phyloP scores from a whole-genome alignment of 2,329 filamentous ascomycete genomes.

The Clonostachys solani region DNA sequence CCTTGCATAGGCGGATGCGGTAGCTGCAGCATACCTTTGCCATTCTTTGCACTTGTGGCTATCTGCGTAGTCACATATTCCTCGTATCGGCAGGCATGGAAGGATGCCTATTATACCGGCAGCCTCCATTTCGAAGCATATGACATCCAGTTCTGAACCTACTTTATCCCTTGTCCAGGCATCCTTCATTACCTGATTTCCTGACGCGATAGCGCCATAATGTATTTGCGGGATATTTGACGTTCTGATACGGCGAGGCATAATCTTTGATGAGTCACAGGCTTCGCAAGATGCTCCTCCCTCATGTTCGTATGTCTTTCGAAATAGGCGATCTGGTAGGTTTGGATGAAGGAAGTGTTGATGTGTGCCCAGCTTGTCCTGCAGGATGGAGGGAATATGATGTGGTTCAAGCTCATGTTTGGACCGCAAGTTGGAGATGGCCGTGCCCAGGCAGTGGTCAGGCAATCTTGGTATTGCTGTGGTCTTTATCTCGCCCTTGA shows the following conservation, averaged over 20 bases:
- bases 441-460: slow-evolving; percentile 3
- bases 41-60: slow-evolving; percentile 28
- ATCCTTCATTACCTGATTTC: slow-evolving; percentile 24
- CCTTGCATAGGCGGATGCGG: slow-evolving; percentile 16
- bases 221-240: slow-evolving; percentile 4
- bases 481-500: neutral
- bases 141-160: neutral
- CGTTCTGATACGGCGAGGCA: neutral
- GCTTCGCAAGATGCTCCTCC: neutral
- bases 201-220: slow-evolving; percentile 16
- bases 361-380: neutral
- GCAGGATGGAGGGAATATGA: neutral
- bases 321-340: slow-evolving; percentile 5
- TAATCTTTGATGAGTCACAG: slow-evolving; percentile 2
- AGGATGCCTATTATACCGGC: slow-evolving; percentile 15
- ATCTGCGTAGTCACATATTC: slow-evolving; percentile 31
- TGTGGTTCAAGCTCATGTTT: neutral
- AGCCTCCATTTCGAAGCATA: slow-evolving; percentile 20
- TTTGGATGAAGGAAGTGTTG: slow-evolving; percentile 3
- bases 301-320: neutral
- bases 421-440: neutral
- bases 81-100: slow-evolving; percentile 24
- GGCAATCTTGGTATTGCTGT: neutral
- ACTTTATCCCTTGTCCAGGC: slow-evolving; percentile 18
- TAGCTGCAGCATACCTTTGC: slow-evolving; percentile 25